These are phyloP conservation scores for Bolboschoenus planiculmis DNA, from an alignment of 176 grass and related monocot species.

Conservation along the genomic window DNA sequence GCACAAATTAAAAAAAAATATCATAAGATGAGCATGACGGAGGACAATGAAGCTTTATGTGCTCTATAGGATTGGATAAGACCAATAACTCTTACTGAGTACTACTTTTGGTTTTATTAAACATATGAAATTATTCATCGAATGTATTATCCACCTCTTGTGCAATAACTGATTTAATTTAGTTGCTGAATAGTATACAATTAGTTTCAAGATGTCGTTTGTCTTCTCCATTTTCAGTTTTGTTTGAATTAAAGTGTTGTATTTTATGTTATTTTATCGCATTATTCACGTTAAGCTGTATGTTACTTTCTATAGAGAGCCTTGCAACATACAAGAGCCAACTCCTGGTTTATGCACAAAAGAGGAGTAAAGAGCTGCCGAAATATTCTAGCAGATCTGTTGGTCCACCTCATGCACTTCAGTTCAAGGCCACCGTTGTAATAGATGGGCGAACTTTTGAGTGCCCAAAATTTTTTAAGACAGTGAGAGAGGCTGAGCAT, in stretches of 20 bases:
- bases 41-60: not conserved
- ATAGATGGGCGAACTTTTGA: slow-evolving; percentile 65
- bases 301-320: slow-evolving; percentile 27
- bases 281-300: not conserved
- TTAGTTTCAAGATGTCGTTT: not conserved
- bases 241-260: not conserved
- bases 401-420: slow-evolving; percentile 29
- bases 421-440: slow-evolving; percentile 62
- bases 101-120: not conserved
- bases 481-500: slow-evolving; percentile 57
- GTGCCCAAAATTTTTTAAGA: slow-evolving; percentile 34
- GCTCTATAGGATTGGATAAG: not conserved
- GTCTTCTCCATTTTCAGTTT: not conserved
- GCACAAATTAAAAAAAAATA: not conserved
- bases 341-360: slow-evolving; percentile 64
- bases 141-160: not conserved
- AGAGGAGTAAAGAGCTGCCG: slow-evolving; percentile 40
- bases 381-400: slow-evolving; percentile 25
- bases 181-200: not conserved
- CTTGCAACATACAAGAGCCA: slow-evolving; percentile 49
- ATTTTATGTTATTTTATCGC: not conserved
- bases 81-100: not conserved
- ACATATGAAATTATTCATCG: not conserved
- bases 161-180: not conserved
- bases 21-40: not conserved